Conservation (phyloP, 345 rosid genomes). For the Toxicodendron radicans region DNA sequence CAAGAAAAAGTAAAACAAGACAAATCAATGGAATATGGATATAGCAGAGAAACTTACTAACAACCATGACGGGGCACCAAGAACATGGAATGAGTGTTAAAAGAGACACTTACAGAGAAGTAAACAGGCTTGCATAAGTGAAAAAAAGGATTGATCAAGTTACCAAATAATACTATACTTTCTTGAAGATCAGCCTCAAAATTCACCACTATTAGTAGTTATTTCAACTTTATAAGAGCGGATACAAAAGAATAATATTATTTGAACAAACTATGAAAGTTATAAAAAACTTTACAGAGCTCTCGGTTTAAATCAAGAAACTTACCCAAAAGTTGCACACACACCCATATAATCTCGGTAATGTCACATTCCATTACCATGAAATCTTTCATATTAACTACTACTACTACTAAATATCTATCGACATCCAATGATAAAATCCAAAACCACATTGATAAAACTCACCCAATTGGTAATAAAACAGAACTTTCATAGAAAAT, state of each 20-base stretch:
- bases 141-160: neutral
- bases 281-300: no score
- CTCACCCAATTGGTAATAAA: neutral
- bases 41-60: neutral
- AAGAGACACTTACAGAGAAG: neutral
- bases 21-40: neutral
- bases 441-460: neutral
- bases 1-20: conserved; percentile 1
- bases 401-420: neutral
- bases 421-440: neutral
- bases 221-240: neutral
- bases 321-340: no score
- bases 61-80: neutral
- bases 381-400: neutral
- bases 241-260: no score
- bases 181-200: neutral
- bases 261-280: no score
- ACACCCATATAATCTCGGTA: no score
- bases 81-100: neutral
- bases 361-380: neutral
- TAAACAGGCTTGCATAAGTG: neutral
- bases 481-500: neutral
- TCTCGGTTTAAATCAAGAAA: no score
- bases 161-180: neutral
- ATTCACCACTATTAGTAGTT: neutral